Percentiles rank a stretch among this genome's conserved stretches.
Conservation (phyloP, 2,329 filamentous ascomycete genomes). For the Escovopsis sp. region DNA sequence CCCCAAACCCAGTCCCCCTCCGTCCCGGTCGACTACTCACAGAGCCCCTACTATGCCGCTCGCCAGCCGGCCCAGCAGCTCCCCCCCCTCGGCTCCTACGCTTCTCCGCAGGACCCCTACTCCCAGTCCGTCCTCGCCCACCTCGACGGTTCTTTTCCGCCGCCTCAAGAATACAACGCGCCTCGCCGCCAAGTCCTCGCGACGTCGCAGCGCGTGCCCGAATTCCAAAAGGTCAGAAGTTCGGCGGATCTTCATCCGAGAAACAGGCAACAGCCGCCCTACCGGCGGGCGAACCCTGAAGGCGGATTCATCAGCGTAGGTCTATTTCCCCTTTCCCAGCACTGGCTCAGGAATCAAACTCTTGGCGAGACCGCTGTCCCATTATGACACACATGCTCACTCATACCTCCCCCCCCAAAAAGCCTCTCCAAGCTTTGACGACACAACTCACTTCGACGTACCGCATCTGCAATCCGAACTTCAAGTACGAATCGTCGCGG, state of each 20-base stretch:
- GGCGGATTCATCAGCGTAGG: constrained; percentile 94
- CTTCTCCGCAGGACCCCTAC: constrained; percentile 54
- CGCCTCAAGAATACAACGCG: constrained; percentile 28
- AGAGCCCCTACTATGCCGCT: constrained; percentile 41
- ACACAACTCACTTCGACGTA: constrained; percentile 89
- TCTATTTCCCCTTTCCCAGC: too few relatives aligned
- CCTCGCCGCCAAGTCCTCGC: constrained; percentile 37
- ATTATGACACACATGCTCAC: too few relatives aligned
- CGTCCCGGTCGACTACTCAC: constrained; percentile 45
- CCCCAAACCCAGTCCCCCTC: constrained; percentile 63
- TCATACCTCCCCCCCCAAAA: too few relatives aligned
- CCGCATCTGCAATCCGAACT: constrained; percentile 91
- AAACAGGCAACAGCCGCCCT: constrained; percentile 76
- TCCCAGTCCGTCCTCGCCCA: constrained; percentile 56
- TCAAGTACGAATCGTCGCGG: constrained; percentile 96
- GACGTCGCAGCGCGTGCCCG: constrained; percentile 54
- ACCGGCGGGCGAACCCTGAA: constrained; percentile 86
- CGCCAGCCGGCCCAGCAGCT: constrained; percentile 46
- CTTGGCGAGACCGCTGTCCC: too few relatives aligned
- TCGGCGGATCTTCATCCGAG: constrained; percentile 64
- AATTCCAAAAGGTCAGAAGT: constrained; percentile 67
- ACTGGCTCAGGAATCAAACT: too few relatives aligned
- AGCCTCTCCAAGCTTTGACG: constrained; percentile 92
- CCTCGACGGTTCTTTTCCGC: constrained; percentile 49
- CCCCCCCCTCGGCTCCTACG: constrained; percentile 56